Percentiles rank a stretch among this genome's conserved stretches.
These are phyloP conservation scores for Saccharum spontaneum DNA, from an alignment of 176 grass and related monocot species.

Conservation along the genomic window DNA sequence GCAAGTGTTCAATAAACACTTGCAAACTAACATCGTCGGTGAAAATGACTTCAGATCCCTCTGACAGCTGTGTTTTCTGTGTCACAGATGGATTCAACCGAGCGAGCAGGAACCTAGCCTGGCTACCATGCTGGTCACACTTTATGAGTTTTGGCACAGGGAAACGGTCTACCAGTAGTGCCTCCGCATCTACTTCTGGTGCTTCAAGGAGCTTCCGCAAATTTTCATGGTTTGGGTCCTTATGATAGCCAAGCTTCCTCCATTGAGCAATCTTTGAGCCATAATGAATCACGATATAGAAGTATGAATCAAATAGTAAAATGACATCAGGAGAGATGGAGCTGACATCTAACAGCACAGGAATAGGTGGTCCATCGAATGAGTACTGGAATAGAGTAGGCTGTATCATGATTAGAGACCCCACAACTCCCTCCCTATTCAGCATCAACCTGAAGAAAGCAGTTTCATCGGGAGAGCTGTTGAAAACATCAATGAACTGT, in stretches of 20 bases:
- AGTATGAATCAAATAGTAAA: constrained; percentile 97
- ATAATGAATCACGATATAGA: constrained; percentile 91
- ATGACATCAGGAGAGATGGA: constrained; percentile 95
- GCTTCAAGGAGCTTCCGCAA: constrained; percentile 91
- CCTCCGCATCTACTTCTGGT: constrained; percentile 79
- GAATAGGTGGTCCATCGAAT: constrained; percentile 95
- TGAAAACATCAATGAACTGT: constrained; percentile 98
- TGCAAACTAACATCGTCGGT: constrained; percentile 94
- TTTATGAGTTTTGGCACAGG: constrained; percentile 89
- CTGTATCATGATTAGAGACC: constrained; percentile 94
- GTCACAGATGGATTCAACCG: constrained; percentile 96
- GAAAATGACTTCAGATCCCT: constrained; percentile 91
- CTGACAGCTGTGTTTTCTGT: constrained; percentile 85
- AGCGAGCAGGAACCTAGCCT: constrained; percentile 87
- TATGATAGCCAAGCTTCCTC: constrained; percentile 93
- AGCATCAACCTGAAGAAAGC: constrained; percentile 96
- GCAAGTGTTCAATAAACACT: constrained; percentile 98
- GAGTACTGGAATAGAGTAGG: constrained; percentile 97
- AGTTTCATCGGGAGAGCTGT: constrained; percentile 95
- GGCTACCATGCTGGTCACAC: constrained; percentile 95
- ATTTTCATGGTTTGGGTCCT: constrained; percentile 79
- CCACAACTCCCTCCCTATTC: constrained; percentile 92
- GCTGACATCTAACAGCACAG: constrained; percentile 90
- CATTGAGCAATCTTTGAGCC: constrained; percentile 98
- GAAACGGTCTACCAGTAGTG: constrained; percentile 65